Evolutionary conservation across 306 rosid genomes (phyloP).

Genomic region (Trichosanthes cucumerina): DNA sequence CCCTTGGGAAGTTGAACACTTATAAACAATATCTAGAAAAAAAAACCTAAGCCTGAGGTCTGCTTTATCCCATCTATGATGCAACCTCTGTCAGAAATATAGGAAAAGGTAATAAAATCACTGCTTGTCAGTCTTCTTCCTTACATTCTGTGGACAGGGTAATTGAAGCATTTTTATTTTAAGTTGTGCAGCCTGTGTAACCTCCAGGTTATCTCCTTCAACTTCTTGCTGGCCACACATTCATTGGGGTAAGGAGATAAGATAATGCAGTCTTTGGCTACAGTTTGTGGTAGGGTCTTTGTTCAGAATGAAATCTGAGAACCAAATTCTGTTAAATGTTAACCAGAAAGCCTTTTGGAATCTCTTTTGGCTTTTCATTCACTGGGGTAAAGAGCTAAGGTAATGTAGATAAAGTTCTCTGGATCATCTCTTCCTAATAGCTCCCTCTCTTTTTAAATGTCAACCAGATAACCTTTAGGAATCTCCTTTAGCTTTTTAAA

Average conservation of each 20-base stretch:
- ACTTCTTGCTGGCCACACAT: not conserved
- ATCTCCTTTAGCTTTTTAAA: not conserved
- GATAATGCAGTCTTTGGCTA: not conserved
- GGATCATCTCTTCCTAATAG: not conserved
- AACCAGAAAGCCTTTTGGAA: not conserved
- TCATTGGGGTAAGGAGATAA: not conserved
- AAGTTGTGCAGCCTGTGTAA: not conserved
- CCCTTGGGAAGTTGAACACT: not conserved
- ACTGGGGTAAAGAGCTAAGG: not conserved
- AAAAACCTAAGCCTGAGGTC: not conserved
- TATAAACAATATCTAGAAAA: not conserved
- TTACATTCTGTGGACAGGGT: not conserved
- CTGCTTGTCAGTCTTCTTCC: not conserved
- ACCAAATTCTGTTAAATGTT: not conserved
- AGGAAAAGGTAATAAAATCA: not conserved
- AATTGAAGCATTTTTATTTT: not conserved
- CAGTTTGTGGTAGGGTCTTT: not conserved
- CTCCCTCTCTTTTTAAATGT: too few relatives aligned
- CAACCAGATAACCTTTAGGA: not conserved
- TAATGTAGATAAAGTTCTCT: not conserved
- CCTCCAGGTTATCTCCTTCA: not conserved
- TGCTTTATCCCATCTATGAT: not conserved
- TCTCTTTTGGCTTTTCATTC: not conserved
- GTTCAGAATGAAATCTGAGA: not conserved
- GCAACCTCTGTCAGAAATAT: not conserved